Evolutionary conservation across 805 yeast species (phyloP).

Genomic region (Candida ulmi): DNA sequence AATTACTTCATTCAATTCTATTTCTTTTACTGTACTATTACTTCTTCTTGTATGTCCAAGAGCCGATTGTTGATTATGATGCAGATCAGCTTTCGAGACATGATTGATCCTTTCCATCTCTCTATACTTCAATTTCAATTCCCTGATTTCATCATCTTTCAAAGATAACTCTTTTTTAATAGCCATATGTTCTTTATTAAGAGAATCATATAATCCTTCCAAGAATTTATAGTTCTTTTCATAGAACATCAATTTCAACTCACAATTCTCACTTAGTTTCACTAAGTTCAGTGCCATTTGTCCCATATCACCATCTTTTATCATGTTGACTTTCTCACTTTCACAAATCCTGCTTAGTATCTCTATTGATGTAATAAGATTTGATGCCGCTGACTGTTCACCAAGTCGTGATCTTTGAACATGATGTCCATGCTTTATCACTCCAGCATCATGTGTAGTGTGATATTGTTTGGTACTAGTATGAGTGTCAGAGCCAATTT

Average conservation of each 20-base stretch:
- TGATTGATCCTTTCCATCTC: constrained; percentile 4
- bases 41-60: background rate
- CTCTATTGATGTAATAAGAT: constrained; percentile 4
- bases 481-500: too few species aligned
- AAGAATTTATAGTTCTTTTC: constrained; percentile 20
- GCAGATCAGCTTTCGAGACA: background rate
- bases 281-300: constrained; percentile 5
- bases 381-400: background rate
- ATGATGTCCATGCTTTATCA: too few species aligned
- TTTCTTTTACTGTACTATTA: background rate
- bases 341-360: constrained; percentile 11
- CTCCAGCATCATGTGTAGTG: too few species aligned
- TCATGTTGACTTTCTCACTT: constrained; percentile 2
- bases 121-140: constrained; percentile 4
- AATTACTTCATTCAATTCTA: background rate
- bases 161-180: constrained; percentile 1
- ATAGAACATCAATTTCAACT: constrained; percentile 14
- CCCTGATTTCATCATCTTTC: constrained; percentile 1
- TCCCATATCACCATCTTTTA: background rate
- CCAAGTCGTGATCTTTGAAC: background rate
- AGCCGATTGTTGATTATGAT: too few species aligned
- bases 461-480: too few species aligned
- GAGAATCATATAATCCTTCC: constrained; percentile 15
- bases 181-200: constrained; percentile 6
- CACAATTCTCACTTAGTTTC: constrained; percentile 14